A percentile compares a stretch with the other conserved stretches of the same genome.
Conservation (phyloP, 2,329 filamentous ascomycete genomes). For the Helotiales sp. region DNA sequence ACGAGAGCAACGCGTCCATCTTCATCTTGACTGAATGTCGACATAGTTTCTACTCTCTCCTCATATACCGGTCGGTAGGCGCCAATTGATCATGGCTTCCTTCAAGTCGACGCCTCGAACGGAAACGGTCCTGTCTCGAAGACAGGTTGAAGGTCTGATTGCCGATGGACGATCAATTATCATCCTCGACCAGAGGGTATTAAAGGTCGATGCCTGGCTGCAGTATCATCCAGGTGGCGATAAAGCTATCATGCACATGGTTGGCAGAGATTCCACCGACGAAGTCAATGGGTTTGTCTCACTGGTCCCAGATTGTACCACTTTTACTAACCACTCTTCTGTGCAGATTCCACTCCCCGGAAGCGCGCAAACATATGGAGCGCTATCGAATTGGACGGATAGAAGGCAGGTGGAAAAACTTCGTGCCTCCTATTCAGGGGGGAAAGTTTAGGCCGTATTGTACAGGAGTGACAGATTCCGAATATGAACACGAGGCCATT, state of each 20-base stretch:
- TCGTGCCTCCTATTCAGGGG: slow-evolving; percentile 87
- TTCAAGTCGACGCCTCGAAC: slow-evolving; percentile 9
- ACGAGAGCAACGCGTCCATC: neutral
- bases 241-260: slow-evolving; percentile 89
- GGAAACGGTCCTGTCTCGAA: slow-evolving; percentile 51
- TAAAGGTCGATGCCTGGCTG: slow-evolving; percentile 88
- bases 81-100: slow-evolving; percentile 8
- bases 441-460: slow-evolving; percentile 67
- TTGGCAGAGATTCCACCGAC: slow-evolving; percentile 90
- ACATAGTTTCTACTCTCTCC: neutral
- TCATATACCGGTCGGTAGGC: neutral
- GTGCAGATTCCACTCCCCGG: slow-evolving; percentile 74
- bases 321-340: neutral
- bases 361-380: slow-evolving; percentile 74
- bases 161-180: slow-evolving; percentile 78
- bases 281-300: slow-evolving; percentile 80
- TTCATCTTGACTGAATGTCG: neutral
- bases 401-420: slow-evolving; percentile 82
- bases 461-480: slow-evolving; percentile 37
- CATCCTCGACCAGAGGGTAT: slow-evolving; percentile 76
- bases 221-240: slow-evolving; percentile 90
- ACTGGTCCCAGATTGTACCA: neutral
- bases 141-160: slow-evolving; percentile 78
- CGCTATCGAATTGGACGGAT: slow-evolving; percentile 80
- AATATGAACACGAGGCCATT: slow-evolving; percentile 39